Base-by-base conservation (phyloP, 2,329 filamentous ascomycete genomes). In the Cladosporium cucumerinum region DNA sequence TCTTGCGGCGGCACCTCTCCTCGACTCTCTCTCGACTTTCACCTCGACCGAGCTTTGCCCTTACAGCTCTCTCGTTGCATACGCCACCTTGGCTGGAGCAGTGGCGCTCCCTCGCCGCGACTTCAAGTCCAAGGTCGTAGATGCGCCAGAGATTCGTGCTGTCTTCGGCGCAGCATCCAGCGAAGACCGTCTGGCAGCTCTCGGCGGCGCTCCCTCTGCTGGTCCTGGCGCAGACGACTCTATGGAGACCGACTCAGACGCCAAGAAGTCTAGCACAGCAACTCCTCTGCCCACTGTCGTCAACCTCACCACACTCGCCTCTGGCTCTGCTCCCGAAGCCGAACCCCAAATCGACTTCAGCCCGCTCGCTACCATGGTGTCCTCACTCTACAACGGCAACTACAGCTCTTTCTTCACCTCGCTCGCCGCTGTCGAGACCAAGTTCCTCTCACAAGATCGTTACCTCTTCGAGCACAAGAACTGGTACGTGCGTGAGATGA, bases 401-500 rank as follows among this genome's bases (percentile, higher is more conserved):
- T 99, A 99, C 83, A 91, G 92, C 79, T 88, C 87, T 62, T 98
- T 98, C 83, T 99, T 99, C 83, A 85, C 89, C 71, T 91, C 93
- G 5, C 85, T 99, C 30, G 93, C 91, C 25, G 85, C 88, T 12
- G 95, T 98, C 1, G 95, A 99, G 82, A 92, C 96, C 79, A 89
- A 89, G 73, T 99, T 99, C 84, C 84, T 99, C 70, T 93, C 88
- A 71, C 92, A 95, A 77, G 95, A 99, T 76, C 91, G 95, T 66
- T 97, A 98, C 80, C 85, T 99, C 65, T 90, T 93, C 75, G 95
- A 99, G 84, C 95, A 99, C 82, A 91, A 92, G 78, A 89, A 88
- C 74, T 99, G 95, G 94, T 98, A 95, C 78, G 94, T 99, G 72
- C 90, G 95, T 60, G 95, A 99, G 84, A 99, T 99, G 95, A 89